phyloP scores from a whole-genome alignment of 495 filamentous ascomycete species.

The Parmelia sp. region DNA sequence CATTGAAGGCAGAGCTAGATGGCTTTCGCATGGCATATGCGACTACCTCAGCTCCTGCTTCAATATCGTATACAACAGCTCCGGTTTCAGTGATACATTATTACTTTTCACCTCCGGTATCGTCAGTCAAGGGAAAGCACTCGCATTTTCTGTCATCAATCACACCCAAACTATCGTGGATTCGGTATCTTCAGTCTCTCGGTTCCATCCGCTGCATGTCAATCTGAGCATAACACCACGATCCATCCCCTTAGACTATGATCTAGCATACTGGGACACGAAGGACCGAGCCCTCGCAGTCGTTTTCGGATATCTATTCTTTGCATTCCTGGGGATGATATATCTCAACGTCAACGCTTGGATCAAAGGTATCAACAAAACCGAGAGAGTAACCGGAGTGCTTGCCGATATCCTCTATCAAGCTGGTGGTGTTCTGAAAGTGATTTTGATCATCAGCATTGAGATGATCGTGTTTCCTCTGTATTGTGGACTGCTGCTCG shows the following conservation, averaged over 20 bases:
- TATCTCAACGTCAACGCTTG: conserved; percentile 68
- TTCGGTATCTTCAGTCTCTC: conserved; percentile 13
- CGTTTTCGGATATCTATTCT: conserved; percentile 68
- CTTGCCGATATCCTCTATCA: conserved; percentile 82
- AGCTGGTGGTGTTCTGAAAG: conserved; percentile 94
- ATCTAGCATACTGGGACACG: conserved; percentile 68
- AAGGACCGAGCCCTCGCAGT: conserved; percentile 75
- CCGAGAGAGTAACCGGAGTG: conserved; percentile 66
- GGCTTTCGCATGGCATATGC: conserved; percentile 18
- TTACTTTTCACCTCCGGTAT: background rate
- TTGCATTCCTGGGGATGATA: conserved; percentile 63
- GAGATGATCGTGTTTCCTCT: conserved; percentile 98
- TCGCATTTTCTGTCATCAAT: background rate
- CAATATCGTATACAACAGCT: conserved; percentile 6
- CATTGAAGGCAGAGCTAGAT: conserved; percentile 40
- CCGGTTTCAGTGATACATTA: background rate
- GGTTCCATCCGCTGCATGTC: conserved; percentile 29
- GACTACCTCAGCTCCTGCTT: background rate
- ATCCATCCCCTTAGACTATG: conserved; percentile 44
- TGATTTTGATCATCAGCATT: conserved; percentile 96
- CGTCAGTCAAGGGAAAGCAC: background rate
- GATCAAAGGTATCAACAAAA: conserved; percentile 56
- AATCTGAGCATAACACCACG: conserved; percentile 41
- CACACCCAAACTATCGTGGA: background rate
- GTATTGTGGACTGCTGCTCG: conserved; percentile 88